phyloP scores from a whole-genome alignment of 768 basidiomycete species.

The Candolleomyces eurysporus region DNA sequence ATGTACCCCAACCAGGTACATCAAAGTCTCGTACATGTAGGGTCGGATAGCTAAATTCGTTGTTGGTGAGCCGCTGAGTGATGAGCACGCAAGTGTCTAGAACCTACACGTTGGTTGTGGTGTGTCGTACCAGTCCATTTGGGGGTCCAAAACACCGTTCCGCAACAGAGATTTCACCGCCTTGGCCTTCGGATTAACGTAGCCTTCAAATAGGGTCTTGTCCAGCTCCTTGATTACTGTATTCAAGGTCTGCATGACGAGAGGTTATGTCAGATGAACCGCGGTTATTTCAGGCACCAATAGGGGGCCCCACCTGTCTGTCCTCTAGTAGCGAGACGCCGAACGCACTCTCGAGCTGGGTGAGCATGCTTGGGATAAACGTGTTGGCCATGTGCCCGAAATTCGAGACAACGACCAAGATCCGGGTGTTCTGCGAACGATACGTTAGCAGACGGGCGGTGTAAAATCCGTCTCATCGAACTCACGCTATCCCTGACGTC shows the following conservation, averaged over 20 bases:
- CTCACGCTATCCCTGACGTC: constrained; percentile 65
- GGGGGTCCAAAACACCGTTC: constrained; percentile 72
- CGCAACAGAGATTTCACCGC: constrained; percentile 65
- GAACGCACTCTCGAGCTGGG: constrained; percentile 75
- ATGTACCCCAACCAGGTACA: constrained; percentile 89
- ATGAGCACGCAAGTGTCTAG: background rate
- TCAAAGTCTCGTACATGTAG: constrained; percentile 88
- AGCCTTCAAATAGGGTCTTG: constrained; percentile 85
- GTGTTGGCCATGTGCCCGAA: constrained; percentile 70
- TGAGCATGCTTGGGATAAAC: constrained; percentile 76
- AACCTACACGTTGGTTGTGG: constrained; percentile 83
- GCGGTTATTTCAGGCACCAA: constrained; percentile 8
- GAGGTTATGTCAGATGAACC: background rate
- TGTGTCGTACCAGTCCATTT: constrained; percentile 94
- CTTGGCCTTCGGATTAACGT: constrained; percentile 79
- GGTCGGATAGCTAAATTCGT: constrained; percentile 73
- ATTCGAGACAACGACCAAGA: constrained; percentile 88
- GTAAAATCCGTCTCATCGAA: constrained; percentile 13
- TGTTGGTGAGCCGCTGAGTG: constrained; percentile 1
- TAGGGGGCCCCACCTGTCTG: constrained; percentile 45
- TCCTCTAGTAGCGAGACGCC: constrained; percentile 72
- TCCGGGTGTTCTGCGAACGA: constrained; percentile 67
- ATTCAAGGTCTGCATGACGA: constrained; percentile 55
- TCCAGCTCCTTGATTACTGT: constrained; percentile 83
- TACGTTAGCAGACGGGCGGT: constrained; percentile 9